Conservation (phyloP, 1,284 basidiomycete species). For the Irpex sp. region DNA sequence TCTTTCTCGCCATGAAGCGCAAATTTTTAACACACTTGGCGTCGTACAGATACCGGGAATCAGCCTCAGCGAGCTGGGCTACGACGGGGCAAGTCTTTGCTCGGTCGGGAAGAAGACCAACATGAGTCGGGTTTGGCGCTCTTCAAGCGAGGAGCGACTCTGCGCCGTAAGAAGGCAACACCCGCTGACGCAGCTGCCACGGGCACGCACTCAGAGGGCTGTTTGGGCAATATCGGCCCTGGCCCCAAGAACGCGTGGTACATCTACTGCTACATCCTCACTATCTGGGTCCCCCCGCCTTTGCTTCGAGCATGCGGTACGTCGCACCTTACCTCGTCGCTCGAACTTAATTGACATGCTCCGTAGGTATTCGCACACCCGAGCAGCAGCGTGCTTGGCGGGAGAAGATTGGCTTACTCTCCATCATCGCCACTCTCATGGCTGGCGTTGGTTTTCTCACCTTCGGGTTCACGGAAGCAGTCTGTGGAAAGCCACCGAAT, state of each 20-base stretch:
- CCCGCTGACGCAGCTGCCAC: constrained; percentile 31
- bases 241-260: constrained; percentile 95
- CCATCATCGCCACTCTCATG: constrained; percentile 82
- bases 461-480: constrained; percentile 96
- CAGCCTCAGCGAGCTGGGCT: constrained; percentile 63
- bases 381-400: constrained; percentile 97
- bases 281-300: constrained; percentile 78
- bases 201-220: constrained; percentile 47
- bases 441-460: constrained; percentile 95
- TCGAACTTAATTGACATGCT: background rate
- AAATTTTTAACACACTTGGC: constrained; percentile 5
- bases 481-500: constrained; percentile 84
- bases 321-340: constrained; percentile 27
- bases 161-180: constrained; percentile 61
- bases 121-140: constrained; percentile 85
- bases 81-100: constrained; percentile 82
- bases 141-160: constrained; percentile 79
- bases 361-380: constrained; percentile 79
- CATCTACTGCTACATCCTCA: constrained; percentile 90
- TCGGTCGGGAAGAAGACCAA: constrained; percentile 83
- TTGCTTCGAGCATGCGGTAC: constrained; percentile 64
- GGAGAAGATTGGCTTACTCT: constrained; percentile 95
- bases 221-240: constrained; percentile 69
- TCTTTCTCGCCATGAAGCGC: background rate
- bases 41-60: constrained; percentile 73